Evolutionary conservation across 192 early-diverging fungal species (phyloP), one percentile per base, ranked within the genome.

Genomic region (Umbelopsis sp.): DNA sequence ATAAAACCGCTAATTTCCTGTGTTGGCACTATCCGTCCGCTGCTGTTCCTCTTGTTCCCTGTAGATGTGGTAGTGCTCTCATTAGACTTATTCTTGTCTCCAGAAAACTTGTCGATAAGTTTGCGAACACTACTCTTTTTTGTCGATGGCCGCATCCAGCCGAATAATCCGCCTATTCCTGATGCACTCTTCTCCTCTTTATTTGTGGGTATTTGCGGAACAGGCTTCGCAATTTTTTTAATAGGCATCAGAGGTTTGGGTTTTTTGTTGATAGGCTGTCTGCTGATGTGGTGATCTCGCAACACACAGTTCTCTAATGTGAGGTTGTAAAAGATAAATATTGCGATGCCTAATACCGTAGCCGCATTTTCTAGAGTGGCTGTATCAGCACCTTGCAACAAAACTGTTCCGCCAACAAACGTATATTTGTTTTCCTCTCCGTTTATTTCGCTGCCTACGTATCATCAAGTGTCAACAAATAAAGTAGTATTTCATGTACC

Each of bases 321-420:
- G 36, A 95, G 79, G 71, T 89, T 95, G 81, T 93, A 93, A 0
- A 91, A 82, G 7, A 92, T 85, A 65, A 90, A 91, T 17, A 91
- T 84, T 22, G 93, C 80, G 11, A 97, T 71, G 54, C 90, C 86
- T 24, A 92, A 82, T 16, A 96, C 89, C 70, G 84, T 8, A 3
- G 56, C 56, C 17, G 31, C 56, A 14, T 62, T 32, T 16, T 31
- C 17, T n/a, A 62, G 31, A 7, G n/a, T 20, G 4, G 11, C 56
- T 20, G 20, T 14, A 31, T 62, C 26, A 11, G 26, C 56, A 20
- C 56, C 56, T 10, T 62, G 26, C 4, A 62, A 16, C 26, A 32
- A n/a, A 0, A 62, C 56, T 12, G 56, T 62, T 16, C 56, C 56
- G 1, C 56, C 56, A 62, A 62, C 29, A 62, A 62, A 14, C 2